Conservation (phyloP, 257 asterid species). For the Cinchona pubescens region DNA sequence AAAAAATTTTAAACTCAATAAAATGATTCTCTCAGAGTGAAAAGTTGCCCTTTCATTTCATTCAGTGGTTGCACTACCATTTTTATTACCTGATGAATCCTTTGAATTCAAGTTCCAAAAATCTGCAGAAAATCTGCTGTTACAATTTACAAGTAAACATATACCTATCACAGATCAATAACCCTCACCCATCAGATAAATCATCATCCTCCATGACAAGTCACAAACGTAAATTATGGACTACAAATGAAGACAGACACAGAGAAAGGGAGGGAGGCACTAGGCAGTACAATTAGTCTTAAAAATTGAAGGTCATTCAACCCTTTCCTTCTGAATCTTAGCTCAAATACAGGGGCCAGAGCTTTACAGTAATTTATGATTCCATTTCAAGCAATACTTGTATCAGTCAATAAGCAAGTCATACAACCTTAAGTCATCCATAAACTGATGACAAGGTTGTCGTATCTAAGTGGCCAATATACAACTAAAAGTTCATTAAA, state of each 20-base stretch:
- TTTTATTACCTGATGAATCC: neutral
- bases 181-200: neutral
- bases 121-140: neutral
- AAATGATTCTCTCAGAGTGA: too few species aligned
- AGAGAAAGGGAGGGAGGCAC: neutral
- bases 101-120: neutral
- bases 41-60: too few species aligned
- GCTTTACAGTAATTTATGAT: neutral
- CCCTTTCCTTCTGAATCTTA: neutral
- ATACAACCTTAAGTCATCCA: neutral
- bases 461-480: neutral
- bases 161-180: neutral
- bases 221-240: neutral
- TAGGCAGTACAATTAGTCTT: neutral
- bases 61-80: neutral
- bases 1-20: too few species aligned
- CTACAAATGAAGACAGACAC: neutral
- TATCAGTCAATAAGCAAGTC: neutral
- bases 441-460: neutral
- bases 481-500: constrained; percentile 18
- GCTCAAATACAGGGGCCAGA: neutral
- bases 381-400: neutral
- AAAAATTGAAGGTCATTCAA: neutral
- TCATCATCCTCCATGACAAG: neutral
- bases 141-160: neutral